A percentile compares a stretch with the other conserved stretches of the same genome.
Conservation (phyloP, 176 grass and related monocot species). For the Microstegium vimineum region DNA sequence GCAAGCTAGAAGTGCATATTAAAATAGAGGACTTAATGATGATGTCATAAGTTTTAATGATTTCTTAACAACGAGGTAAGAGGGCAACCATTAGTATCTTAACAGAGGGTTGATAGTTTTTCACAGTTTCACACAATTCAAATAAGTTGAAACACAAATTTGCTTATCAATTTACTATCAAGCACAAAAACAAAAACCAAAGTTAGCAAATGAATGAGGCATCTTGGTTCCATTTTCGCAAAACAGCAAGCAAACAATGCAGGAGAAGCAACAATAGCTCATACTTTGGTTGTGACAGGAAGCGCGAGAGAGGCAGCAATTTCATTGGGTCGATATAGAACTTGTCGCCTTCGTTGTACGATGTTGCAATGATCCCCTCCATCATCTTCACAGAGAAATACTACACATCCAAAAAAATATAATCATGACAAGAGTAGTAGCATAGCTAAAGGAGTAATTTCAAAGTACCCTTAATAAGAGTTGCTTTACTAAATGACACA, state of each 20-base stretch:
- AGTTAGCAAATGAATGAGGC: not conserved
- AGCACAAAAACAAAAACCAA: not conserved
- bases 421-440: not conserved
- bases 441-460: not conserved
- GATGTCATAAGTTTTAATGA: not conserved
- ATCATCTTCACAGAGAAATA: constrained; percentile 94
- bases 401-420: constrained; percentile 27
- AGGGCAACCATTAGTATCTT: not conserved
- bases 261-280: not conserved
- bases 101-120: not conserved
- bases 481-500: not conserved
- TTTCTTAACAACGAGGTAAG: not conserved
- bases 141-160: not conserved
- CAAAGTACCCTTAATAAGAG: not conserved
- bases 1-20: not conserved
- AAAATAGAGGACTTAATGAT: not conserved
- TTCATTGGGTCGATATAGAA: constrained; percentile 91
- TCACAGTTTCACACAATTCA: not conserved
- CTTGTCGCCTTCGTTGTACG: constrained; percentile 75
- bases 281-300: constrained; percentile 92
- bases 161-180: not conserved
- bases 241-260: not conserved
- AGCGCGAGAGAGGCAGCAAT: constrained; percentile 81
- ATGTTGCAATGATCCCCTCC: constrained; percentile 77
- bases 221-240: not conserved